Conservation (phyloP, 257 asterid genomes). For the Lycium ferocissimum region DNA sequence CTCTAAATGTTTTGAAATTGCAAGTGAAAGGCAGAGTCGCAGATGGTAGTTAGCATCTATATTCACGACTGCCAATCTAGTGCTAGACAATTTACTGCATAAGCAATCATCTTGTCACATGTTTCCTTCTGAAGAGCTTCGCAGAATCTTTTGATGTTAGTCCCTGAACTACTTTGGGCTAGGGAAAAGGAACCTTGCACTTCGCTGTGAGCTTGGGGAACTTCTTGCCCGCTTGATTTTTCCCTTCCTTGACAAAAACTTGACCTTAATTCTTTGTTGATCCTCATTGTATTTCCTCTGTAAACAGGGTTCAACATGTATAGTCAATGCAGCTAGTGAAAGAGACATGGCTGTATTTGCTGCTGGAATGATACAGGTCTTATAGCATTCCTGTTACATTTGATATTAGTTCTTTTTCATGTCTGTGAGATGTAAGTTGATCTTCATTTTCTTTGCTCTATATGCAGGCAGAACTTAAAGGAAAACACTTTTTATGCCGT, state of each 20-base stretch:
- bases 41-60: conserved; percentile 22
- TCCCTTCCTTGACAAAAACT: neutral
- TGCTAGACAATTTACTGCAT: conserved; percentile 6
- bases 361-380: conserved; percentile 95
- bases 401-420: conserved; percentile 30
- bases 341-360: conserved; percentile 97
- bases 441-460: conserved; percentile 39
- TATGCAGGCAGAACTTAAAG: conserved; percentile 87
- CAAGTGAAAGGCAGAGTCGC: neutral
- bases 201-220: neutral
- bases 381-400: conserved; percentile 21
- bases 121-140: conserved; percentile 24
- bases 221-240: conserved; percentile 7
- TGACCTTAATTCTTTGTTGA: neutral
- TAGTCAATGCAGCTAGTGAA: conserved; percentile 96
- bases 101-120: neutral
- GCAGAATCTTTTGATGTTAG: conserved; percentile 2
- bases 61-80: neutral
- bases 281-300: conserved; percentile 19
- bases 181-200: neutral
- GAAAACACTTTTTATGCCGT: conserved; percentile 91
- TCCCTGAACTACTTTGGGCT: neutral
- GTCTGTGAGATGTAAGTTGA: conserved; percentile 33
- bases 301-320: conserved; percentile 88
- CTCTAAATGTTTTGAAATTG: neutral